A percentile compares a stretch with the other conserved stretches of the same genome.
Evolutionary conservation across 2,329 filamentous ascomycete genomes (phyloP).

Genomic region (Capronia epimyces): DNA sequence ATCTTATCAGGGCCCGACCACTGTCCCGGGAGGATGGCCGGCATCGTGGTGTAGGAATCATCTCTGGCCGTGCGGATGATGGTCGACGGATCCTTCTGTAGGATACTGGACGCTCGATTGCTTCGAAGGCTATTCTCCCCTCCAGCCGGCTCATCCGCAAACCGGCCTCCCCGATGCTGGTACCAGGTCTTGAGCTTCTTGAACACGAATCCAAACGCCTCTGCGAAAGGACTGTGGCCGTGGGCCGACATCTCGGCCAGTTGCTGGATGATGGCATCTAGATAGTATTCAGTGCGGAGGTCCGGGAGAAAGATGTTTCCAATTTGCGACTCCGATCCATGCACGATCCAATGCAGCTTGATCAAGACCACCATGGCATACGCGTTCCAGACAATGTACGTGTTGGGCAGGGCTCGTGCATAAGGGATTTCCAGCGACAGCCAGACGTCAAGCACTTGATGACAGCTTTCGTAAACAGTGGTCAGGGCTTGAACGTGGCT

Average conservation of each 20-base stretch:
- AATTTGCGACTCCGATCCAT: constrained; percentile 58
- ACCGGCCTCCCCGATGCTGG: constrained; percentile 40
- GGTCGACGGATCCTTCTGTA: constrained; percentile 5
- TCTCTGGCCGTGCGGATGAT: constrained; percentile 9
- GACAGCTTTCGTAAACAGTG: constrained; percentile 57
- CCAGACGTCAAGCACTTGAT: constrained; percentile 61
- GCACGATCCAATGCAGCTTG: constrained; percentile 65
- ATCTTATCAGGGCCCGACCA: constrained; percentile 1
- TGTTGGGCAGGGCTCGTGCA: constrained; percentile 61
- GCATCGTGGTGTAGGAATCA: constrained; percentile 1
- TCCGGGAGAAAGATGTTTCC: constrained; percentile 63
- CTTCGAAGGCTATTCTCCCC: constrained; percentile 7
- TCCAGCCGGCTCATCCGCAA: constrained; percentile 28
- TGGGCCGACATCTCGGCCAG: constrained; percentile 59
- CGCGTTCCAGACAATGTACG: constrained; percentile 65
- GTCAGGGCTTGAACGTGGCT: constrained; percentile 63
- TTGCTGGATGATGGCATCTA: constrained; percentile 64
- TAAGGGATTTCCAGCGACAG: constrained; percentile 53
- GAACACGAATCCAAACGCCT: constrained; percentile 66
- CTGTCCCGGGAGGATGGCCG: background rate
- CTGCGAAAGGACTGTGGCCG: constrained; percentile 58
- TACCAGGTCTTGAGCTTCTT: constrained; percentile 67
- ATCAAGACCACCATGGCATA: constrained; percentile 67
- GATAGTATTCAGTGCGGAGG: constrained; percentile 59
- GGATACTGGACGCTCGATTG: constrained; percentile 4